phyloP scores from a whole-genome alignment of 352 stramenopile genomes.

The Phytophthora nicotianae region DNA sequence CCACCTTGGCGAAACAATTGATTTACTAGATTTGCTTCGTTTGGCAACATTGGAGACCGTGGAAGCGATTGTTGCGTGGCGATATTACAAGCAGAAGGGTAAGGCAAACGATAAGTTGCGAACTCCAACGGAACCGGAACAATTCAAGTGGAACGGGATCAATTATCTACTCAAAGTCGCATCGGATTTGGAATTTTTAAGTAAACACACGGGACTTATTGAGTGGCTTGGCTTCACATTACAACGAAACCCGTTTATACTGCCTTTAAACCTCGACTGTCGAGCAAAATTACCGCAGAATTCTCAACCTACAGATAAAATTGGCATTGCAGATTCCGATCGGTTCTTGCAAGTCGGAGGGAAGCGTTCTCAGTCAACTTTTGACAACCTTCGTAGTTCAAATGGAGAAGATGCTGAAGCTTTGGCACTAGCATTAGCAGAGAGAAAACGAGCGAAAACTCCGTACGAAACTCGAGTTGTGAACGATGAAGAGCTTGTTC shows the following conservation, averaged over 20 bases:
- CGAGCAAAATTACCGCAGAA: constrained; percentile 29
- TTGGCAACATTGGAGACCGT: constrained; percentile 89
- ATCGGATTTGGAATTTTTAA: constrained; percentile 90
- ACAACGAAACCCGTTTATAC: constrained; percentile 88
- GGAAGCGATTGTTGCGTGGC: constrained; percentile 82
- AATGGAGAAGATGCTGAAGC: constrained; percentile 30
- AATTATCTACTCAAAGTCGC: constrained; percentile 93
- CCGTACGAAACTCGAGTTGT: constrained; percentile 85
- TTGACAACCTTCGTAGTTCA: constrained; percentile 3
- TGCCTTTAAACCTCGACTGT: constrained; percentile 81
- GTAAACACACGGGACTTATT: constrained; percentile 71
- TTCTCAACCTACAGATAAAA: neutral
- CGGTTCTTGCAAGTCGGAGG: constrained; percentile 68
- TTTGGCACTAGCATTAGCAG: constrained; percentile 31
- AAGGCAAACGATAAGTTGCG: neutral
- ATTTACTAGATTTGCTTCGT: constrained; percentile 88
- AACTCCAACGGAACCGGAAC: constrained; percentile 24
- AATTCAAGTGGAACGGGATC: constrained; percentile 90
- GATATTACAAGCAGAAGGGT: constrained; percentile 40
- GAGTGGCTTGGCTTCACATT: constrained; percentile 89
- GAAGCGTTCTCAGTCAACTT: constrained; percentile 39
- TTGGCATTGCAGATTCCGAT: constrained; percentile 27
- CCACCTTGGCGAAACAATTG: constrained; percentile 72
- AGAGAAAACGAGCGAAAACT: constrained; percentile 71
- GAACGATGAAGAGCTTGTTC: constrained; percentile 85